These are phyloP conservation scores for Melaleuca quinquenervia DNA, from an alignment of 345 rosid species.

Conservation along the genomic window DNA sequence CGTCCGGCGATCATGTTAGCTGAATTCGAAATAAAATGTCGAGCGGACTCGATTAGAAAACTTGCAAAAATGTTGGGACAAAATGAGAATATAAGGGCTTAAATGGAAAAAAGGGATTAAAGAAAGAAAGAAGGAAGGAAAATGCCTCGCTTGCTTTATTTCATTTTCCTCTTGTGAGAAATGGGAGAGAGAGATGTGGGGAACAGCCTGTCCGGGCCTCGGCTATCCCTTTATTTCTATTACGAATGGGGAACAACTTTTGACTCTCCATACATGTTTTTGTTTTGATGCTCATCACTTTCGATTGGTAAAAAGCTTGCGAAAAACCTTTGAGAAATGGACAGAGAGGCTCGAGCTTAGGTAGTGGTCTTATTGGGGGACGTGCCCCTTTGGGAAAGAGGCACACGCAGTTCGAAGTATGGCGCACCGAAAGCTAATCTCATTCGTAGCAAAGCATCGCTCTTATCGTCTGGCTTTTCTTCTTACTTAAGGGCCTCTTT, in stretches of 20 bases:
- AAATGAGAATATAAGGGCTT: neutral
- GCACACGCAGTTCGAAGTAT: neutral
- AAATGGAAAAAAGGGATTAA: neutral
- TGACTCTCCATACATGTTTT: neutral
- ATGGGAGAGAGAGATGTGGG: neutral
- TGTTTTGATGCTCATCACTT: neutral
- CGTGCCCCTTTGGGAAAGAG: neutral
- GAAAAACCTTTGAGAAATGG: neutral
- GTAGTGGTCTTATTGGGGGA: neutral
- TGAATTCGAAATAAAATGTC: neutral
- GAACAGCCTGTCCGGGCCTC: neutral
- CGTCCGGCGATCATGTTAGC: neutral
- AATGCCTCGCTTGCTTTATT: too few relatives aligned
- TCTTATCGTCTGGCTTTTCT: neutral
- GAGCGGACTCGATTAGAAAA: neutral
- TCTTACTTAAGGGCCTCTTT: neutral
- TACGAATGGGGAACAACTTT: neutral
- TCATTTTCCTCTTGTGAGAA: too few relatives aligned
- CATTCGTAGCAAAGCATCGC: neutral
- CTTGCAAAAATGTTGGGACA: neutral
- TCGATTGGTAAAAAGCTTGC: neutral
- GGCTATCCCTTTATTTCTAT: neutral
- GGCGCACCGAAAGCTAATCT: neutral
- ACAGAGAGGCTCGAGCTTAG: neutral
- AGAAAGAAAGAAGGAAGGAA: neutral